Percentiles rank a stretch among this genome's conserved stretches.
These are phyloP conservation scores for Suillus cothurnatus DNA, from an alignment of 768 basidiomycete genomes.

Conservation along the genomic window DNA sequence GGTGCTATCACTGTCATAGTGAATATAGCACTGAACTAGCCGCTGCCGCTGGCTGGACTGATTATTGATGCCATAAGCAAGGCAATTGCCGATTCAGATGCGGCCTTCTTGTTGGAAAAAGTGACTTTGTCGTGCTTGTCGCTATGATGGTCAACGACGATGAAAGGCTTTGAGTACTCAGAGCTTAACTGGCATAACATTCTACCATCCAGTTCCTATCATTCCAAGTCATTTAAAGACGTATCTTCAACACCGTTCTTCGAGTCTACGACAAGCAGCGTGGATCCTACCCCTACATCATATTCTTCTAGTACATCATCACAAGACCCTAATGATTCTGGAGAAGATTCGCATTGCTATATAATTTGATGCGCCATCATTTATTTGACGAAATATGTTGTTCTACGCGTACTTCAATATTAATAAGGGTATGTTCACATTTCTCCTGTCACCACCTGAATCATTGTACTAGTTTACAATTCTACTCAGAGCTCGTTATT, in stretches of 20 bases:
- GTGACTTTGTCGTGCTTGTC: slow-evolving; percentile 2
- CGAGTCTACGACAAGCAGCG: neutral
- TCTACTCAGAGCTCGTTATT: slow-evolving; percentile 16
- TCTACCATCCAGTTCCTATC: neutral
- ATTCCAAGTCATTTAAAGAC: neutral
- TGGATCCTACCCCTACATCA: neutral
- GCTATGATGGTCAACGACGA: neutral
- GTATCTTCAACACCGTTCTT: neutral
- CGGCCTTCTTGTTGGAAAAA: neutral
- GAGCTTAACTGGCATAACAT: neutral
- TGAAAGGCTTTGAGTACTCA: neutral
- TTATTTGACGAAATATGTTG: slow-evolving; percentile 13
- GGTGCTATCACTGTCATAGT: too few relatives aligned
- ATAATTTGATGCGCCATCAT: neutral
- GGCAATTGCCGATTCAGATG: slow-evolving; percentile 4
- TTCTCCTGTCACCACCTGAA: neutral
- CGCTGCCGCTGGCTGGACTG: neutral
- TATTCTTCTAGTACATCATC: slow-evolving; percentile 4
- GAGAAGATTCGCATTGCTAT: neutral
- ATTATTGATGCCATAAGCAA: neutral
- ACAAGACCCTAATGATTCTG: slow-evolving; percentile 1
- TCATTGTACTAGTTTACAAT: slow-evolving; percentile 11
- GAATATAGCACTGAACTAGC: neutral
- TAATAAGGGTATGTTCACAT: slow-evolving; percentile 18
- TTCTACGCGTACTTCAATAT: slow-evolving; percentile 5